Percentiles rank a stretch among this genome's conserved stretches.
Evolutionary conservation across 441 rosid genomes (phyloP).

Genomic region (Jatropha podagrica): DNA sequence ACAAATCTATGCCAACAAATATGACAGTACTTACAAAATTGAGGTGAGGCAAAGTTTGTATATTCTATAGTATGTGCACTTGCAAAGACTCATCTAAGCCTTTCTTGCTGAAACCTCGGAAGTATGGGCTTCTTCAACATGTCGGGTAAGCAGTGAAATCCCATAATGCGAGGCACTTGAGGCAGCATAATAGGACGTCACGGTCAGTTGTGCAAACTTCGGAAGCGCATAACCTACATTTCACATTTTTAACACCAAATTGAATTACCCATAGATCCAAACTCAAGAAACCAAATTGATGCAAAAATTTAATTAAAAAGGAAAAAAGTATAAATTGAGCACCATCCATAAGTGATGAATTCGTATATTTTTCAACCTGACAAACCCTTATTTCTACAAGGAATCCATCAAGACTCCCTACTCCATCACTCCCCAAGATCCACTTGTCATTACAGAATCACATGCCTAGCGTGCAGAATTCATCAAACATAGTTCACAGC

Average conservation of each 20-base stretch:
- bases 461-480: not conserved
- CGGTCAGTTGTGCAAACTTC: slow-evolving; percentile 75
- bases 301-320: not conserved
- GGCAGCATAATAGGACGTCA: slow-evolving; percentile 84
- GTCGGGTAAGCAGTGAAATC: slow-evolving; percentile 75
- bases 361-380: not conserved
- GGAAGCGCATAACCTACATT: slow-evolving; percentile 77
- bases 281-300: not conserved
- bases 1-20: not conserved
- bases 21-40: slow-evolving; percentile 21
- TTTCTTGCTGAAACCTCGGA: slow-evolving; percentile 48
- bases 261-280: not conserved
- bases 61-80: slow-evolving; percentile 25
- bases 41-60: not conserved
- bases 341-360: not conserved
- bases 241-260: slow-evolving; percentile 13
- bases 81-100: slow-evolving; percentile 36
- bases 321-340: not conserved
- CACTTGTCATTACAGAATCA: not conserved
- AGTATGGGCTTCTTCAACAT: slow-evolving; percentile 60
- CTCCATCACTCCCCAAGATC: not conserved
- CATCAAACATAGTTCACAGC: not conserved
- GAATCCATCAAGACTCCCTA: not conserved
- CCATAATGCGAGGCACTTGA: slow-evolving; percentile 89
- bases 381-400: not conserved